These are phyloP conservation scores for Corchorus olitorius DNA, from an alignment of 345 rosid genomes.

Conservation along the genomic window DNA sequence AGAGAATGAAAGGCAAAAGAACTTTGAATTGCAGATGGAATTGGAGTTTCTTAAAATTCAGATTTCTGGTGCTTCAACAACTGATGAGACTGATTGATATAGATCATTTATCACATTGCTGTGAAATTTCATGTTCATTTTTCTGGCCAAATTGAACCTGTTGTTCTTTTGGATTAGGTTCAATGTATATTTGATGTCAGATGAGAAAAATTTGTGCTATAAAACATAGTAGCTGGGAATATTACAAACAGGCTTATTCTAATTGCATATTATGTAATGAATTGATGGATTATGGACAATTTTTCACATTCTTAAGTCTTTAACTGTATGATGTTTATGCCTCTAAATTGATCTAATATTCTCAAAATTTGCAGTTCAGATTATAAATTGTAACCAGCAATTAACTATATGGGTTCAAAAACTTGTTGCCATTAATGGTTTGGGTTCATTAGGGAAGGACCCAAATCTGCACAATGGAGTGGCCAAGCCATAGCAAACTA, in stretches of 20 bases:
- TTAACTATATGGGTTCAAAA: too few relatives aligned
- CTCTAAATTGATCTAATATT: background rate
- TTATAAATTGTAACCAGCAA: too few relatives aligned
- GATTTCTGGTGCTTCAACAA: slow-evolving; percentile 28
- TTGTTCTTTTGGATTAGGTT: background rate
- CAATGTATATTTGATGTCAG: background rate
- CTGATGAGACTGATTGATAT: background rate
- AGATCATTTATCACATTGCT: too few relatives aligned
- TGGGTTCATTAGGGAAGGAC: too few relatives aligned
- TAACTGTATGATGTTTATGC: background rate
- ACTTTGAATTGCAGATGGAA: slow-evolving; percentile 49
- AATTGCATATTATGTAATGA: background rate
- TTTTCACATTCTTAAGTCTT: background rate
- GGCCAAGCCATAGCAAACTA: too few relatives aligned
- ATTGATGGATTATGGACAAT: background rate
- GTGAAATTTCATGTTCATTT: background rate
- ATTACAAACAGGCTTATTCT: background rate
- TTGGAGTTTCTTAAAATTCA: slow-evolving; percentile 37
- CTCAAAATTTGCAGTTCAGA: too few relatives aligned
- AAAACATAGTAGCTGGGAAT: background rate
- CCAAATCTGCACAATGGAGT: too few relatives aligned
- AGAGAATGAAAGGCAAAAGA: slow-evolving; percentile 51
- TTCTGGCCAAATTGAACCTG: background rate
- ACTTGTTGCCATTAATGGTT: too few relatives aligned
- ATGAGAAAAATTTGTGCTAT: background rate